Conservation (phyloP, 1,284 basidiomycete genomes). For the Austroboletus niveus region DNA sequence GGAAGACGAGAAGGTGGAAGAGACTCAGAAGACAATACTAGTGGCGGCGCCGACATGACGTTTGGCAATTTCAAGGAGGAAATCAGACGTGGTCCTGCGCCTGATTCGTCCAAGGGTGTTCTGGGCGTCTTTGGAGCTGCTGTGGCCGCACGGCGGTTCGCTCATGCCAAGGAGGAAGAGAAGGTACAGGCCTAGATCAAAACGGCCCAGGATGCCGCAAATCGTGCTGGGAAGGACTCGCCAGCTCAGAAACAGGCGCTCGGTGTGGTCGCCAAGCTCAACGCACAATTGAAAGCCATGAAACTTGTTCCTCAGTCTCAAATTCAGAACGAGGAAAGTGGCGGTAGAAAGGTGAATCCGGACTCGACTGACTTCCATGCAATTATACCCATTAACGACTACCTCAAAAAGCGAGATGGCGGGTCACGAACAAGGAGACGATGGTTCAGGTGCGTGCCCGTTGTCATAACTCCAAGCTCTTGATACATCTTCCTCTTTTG, state of each 20-base stretch:
- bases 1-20: constrained; percentile 63
- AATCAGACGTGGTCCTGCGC: constrained; percentile 91
- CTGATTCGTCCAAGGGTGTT: constrained; percentile 80
- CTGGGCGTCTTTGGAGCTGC: constrained; percentile 69
- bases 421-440: constrained; percentile 99
- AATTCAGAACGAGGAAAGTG: constrained; percentile 62
- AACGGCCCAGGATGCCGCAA: constrained; percentile 79
- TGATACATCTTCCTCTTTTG: constrained; percentile 12
- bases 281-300: constrained; percentile 84
- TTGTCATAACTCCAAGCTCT: neutral
- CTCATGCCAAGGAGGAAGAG: constrained; percentile 80
- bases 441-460: constrained; percentile 79
- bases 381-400: constrained; percentile 97
- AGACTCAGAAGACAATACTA: constrained; percentile 38
- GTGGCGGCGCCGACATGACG: constrained; percentile 74
- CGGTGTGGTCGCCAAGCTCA: constrained; percentile 86
- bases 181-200: constrained; percentile 71
- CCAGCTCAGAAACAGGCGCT: constrained; percentile 83
- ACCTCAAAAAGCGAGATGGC: constrained; percentile 98
- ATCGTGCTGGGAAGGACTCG: constrained; percentile 77
- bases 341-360: constrained; percentile 68
- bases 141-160: constrained; percentile 67
- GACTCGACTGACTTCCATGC: constrained; percentile 99
- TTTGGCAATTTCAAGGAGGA: constrained; percentile 95
- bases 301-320: constrained; percentile 81